Percentiles rank a stretch among this genome's conserved stretches.
Evolutionary conservation across 257 asterid species (phyloP).

Genomic region (Fraxinus cuspidata): DNA sequence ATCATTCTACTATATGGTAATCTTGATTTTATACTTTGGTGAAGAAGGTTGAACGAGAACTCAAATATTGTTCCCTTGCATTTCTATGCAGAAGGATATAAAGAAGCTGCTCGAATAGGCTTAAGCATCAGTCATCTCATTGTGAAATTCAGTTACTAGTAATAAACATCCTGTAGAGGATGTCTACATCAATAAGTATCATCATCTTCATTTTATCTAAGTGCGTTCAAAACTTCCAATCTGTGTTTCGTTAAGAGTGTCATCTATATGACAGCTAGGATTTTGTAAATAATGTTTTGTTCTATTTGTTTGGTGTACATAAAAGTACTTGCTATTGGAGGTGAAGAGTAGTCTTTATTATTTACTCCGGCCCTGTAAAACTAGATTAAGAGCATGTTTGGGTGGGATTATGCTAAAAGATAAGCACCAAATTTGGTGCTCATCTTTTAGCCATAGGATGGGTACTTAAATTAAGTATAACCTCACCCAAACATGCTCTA

Average conservation of each 20-base stretch:
- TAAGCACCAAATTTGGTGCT: too few relatives aligned
- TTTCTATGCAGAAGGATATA: slow-evolving; percentile 16
- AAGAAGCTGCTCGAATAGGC: slow-evolving; percentile 13
- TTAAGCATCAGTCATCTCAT: neutral
- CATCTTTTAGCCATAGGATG: too few relatives aligned
- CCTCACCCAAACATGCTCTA: too few relatives aligned
- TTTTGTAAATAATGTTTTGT: neutral
- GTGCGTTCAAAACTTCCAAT: neutral
- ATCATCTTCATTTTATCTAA: slow-evolving; percentile 3
- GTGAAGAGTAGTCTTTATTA: neutral
- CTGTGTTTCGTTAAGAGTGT: neutral
- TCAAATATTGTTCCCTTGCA: neutral
- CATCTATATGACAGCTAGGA: neutral
- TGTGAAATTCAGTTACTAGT: neutral
- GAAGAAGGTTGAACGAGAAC: neutral
- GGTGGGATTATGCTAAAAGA: too few relatives aligned
- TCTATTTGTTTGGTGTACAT: neutral
- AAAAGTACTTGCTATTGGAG: too few relatives aligned
- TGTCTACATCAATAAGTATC: slow-evolving; percentile 11
- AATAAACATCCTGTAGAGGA: slow-evolving; percentile 24
- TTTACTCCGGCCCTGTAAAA: neutral
- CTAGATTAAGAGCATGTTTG: too few relatives aligned
- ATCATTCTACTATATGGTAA: neutral
- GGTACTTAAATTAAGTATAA: too few relatives aligned
- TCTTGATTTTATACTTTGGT: neutral